phyloP scores from a whole-genome alignment of 352 stramenopile species.

The Pythium sp. region DNA sequence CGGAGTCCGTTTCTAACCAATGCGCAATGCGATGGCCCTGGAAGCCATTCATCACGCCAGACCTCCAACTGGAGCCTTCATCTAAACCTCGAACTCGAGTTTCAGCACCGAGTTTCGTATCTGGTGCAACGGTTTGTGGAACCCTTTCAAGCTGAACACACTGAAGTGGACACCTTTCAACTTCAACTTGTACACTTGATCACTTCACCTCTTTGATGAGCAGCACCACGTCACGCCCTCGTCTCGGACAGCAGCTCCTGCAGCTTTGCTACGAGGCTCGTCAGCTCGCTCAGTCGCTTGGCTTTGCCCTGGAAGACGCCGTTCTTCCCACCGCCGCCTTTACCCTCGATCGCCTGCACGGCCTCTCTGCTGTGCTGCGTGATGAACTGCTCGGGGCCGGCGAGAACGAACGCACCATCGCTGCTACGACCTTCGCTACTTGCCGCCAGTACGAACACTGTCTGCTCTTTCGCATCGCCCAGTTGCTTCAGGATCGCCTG shows the following conservation, averaged over 20 bases:
- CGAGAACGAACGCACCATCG: conserved; percentile 52
- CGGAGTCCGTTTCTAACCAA: neutral
- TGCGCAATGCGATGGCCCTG: no score
- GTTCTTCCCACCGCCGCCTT: conserved; percentile 71
- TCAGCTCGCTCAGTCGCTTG: conserved; percentile 38
- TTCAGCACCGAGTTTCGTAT: neutral
- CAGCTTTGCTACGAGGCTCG: conserved; percentile 39
- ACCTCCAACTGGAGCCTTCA: neutral
- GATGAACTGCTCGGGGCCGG: conserved; percentile 51
- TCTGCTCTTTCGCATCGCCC: neutral
- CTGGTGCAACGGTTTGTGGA: neutral
- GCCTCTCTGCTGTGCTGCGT: conserved; percentile 43
- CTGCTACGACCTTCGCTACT: neutral
- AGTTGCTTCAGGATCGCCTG: conserved; percentile 9
- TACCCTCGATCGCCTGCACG: conserved; percentile 60
- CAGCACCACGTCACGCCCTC: neutral
- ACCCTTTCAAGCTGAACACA: neutral
- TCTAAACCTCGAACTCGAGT: neutral
- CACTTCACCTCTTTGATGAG: neutral
- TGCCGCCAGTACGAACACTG: neutral
- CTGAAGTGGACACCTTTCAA: neutral
- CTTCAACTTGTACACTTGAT: neutral
- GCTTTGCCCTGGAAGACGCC: conserved; percentile 81
- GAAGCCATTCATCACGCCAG: neutral
- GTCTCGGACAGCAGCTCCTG: conserved; percentile 14